These are phyloP conservation scores for Aspergillus bridgeri DNA, from an alignment of 495 filamentous ascomycete genomes.

Conservation along the genomic window DNA sequence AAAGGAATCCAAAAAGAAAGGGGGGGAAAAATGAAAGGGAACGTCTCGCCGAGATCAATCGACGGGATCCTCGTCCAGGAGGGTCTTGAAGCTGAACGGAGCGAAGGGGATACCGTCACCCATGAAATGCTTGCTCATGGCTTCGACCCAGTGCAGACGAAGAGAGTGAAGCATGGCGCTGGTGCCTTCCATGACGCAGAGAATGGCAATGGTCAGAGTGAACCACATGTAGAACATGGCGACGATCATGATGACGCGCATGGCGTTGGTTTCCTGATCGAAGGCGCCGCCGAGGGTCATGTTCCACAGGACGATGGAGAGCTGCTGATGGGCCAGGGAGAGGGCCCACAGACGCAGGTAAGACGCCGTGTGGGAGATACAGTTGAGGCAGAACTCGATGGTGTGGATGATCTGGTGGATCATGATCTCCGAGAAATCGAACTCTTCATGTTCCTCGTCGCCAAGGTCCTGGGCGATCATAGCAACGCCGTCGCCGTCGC, in stretches of 20 bases:
- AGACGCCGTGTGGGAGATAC: conserved; percentile 96
- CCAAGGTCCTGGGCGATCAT: conserved; percentile 86
- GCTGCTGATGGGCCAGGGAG: conserved; percentile 95
- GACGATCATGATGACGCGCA: conserved; percentile 76
- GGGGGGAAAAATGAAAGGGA: conserved; percentile 11
- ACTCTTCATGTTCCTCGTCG: conserved; percentile 81
- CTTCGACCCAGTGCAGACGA: conserved; percentile 97
- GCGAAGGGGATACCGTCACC: conserved; percentile 88
- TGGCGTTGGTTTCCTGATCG: conserved; percentile 50
- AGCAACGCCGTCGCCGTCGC: conserved; percentile 81
- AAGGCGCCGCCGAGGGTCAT: conserved; percentile 89
- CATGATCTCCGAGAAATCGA: conserved; percentile 94
- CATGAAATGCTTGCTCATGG: conserved; percentile 99
- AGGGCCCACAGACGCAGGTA: conserved; percentile 98
- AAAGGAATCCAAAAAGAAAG: conserved; percentile 13
- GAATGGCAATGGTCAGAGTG: conserved; percentile 70
- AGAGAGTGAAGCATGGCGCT: conserved; percentile 91
- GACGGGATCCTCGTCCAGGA: conserved; percentile 80
- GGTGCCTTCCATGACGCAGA: conserved; percentile 80
- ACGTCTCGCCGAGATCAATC: conserved; percentile 36
- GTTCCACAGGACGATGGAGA: conserved; percentile 90
- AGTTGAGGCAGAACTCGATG: conserved; percentile 99
- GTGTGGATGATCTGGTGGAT: conserved; percentile 99
- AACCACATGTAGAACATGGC: conserved; percentile 86
- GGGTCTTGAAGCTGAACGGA: conserved; percentile 84